phyloP scores from a whole-genome alignment of 495 filamentous ascomycete genomes.

The Podospora didyma region DNA sequence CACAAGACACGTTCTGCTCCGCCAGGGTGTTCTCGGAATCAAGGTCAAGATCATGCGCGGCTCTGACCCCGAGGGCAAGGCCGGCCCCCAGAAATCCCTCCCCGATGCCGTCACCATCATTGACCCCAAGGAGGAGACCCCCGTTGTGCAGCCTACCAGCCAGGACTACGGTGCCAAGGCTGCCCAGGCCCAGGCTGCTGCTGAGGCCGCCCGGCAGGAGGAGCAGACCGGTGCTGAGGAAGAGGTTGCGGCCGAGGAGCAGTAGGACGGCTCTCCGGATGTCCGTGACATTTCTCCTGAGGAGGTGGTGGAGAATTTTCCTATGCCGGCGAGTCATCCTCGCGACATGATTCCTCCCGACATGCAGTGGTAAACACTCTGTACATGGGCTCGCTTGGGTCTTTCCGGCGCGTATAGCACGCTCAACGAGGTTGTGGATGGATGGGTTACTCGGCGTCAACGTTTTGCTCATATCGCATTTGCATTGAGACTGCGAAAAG shows the following conservation, averaged over 20 bases:
- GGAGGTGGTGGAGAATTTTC: constrained; percentile 2
- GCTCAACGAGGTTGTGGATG: constrained; percentile 23
- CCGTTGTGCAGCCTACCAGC: constrained; percentile 86
- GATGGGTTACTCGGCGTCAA: constrained; percentile 33
- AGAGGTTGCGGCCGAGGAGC: constrained; percentile 44
- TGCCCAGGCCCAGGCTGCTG: constrained; percentile 68
- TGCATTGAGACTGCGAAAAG: constrained; percentile 32
- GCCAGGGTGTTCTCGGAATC: constrained; percentile 99
- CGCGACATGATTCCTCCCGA: not conserved
- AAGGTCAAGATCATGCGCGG: constrained; percentile 99
- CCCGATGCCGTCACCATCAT: constrained; percentile 98
- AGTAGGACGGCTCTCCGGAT: constrained; percentile 33
- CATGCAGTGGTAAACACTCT: constrained; percentile 12
- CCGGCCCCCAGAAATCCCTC: constrained; percentile 91
- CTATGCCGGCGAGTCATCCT: no score
- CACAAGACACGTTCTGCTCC: constrained; percentile 97
- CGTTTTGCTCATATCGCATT: constrained; percentile 29
- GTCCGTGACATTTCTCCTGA: not conserved
- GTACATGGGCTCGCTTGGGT: constrained; percentile 6
- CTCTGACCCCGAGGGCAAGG: constrained; percentile 98
- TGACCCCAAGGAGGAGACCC: constrained; percentile 98
- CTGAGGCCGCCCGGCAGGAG: constrained; percentile 61
- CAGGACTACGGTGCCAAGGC: constrained; percentile 99
- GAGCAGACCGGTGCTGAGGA: constrained; percentile 57
- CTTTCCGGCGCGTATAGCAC: constrained; percentile 20